Base-by-base conservation (phyloP, 2,329 filamentous ascomycete species). In the Colletotrichum phormii region DNA sequence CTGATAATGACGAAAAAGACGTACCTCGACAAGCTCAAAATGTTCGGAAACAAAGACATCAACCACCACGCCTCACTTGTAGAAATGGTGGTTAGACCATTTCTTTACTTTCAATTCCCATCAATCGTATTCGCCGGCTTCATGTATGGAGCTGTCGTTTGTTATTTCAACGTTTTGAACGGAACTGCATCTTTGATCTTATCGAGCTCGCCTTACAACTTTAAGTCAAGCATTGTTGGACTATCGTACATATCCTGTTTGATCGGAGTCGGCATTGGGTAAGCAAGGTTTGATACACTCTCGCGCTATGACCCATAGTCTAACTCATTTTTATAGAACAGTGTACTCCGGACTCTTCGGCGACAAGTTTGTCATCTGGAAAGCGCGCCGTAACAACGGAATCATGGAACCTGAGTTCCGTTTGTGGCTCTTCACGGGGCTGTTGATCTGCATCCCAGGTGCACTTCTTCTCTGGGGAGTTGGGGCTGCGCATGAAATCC, bases 381-480 rank as follows among this genome's bases (percentile, higher is more conserved):
- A 82, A 1, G 82, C 84, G 0, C 82, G 84, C 4, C 80, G 79
- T 13, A 86, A 86, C 71, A 78, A 80, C 13, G 84, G 84, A 4
- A 78, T 86, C 11, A 81, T 80, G 62, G 84, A 86, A 65, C 79
- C 84, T 0, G 84, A 86, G 65, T 81, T 85, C 33, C 79, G 83
- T 0, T 75, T 86, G 0, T 86, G 84, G 84, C 68, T 71, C 2
- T 71, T 67, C 35, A 35, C 68, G 5, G 68, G 63, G 1, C 67
- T 64, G 0, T 80, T 83, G 62, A 54, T 86, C 7, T 67, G 83
- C 4, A 80, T 84, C 26, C 83, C 84, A 0, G 81, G 81, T 3
- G 85, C 84, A 0, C 75, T 86, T 61, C 79, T 86, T 18, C 78
- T 87, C 4, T 88, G 86, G 33, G 83, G 82, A 8, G 71, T 84